Conservation (phyloP, 2,329 filamentous ascomycete species). For the Xylariaceae sp. region DNA sequence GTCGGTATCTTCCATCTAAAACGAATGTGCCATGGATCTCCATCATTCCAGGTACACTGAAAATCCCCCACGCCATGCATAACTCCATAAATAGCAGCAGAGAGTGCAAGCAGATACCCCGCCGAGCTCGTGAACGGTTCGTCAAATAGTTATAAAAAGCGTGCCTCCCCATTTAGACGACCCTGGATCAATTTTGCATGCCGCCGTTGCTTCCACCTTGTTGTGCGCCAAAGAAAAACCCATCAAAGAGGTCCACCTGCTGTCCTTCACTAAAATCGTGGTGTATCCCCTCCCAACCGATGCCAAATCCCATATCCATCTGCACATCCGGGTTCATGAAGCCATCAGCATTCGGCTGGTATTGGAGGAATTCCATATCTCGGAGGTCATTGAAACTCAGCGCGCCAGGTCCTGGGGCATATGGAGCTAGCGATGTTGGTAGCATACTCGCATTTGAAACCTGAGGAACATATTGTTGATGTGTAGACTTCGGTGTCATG, state of each 20-base stretch:
- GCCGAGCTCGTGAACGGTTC: neutral
- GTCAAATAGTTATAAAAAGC: neutral
- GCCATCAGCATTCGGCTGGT: slow-evolving; percentile 23
- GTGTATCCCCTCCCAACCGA: slow-evolving; percentile 58
- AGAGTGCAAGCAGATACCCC: neutral
- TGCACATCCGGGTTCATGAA: slow-evolving; percentile 39
- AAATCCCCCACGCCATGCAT: neutral
- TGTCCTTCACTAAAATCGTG: slow-evolving; percentile 57
- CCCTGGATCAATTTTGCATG: slow-evolving; percentile 1
- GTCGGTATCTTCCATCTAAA: neutral
- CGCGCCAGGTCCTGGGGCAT: slow-evolving; percentile 24
- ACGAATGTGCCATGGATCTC: neutral
- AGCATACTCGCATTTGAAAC: slow-evolving; percentile 24
- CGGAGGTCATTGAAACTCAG: slow-evolving; percentile 45
- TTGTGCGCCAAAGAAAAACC: slow-evolving; percentile 64
- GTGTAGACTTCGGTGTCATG: slow-evolving; percentile 32
- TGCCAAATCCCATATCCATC: slow-evolving; percentile 61
- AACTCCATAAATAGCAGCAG: slow-evolving; percentile 2
- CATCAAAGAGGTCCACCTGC: slow-evolving; percentile 64
- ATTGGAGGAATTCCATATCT: slow-evolving; percentile 50
- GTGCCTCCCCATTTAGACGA: neutral
- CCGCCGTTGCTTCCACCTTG: slow-evolving; percentile 31
- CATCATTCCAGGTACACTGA: neutral
- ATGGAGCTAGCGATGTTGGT: slow-evolving; percentile 29
- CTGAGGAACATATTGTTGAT: slow-evolving; percentile 20